phyloP scores from a whole-genome alignment of 129 eudicot species.

The Erigeron canadensis region DNA sequence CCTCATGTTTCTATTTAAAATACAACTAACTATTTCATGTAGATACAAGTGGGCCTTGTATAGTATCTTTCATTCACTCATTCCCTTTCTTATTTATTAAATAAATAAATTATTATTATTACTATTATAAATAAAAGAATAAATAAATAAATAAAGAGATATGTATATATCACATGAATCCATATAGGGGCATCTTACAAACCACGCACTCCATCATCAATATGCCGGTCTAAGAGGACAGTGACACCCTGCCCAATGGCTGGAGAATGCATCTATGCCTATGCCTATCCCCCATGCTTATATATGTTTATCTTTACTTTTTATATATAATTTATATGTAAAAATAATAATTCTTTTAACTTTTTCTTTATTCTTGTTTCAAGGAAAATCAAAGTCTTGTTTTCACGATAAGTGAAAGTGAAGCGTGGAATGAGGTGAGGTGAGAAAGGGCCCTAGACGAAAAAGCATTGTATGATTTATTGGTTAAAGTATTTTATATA shows the following conservation, averaged over 20 bases:
- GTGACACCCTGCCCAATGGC: conserved; percentile 43
- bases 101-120: neutral
- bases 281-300: conserved; percentile 12
- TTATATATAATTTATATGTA: neutral
- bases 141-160: neutral
- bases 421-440: conserved; percentile 22
- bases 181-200: conserved; percentile 44
- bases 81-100: neutral
- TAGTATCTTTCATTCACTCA: conserved; percentile 15
- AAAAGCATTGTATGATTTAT: neutral
- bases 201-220: conserved; percentile 42
- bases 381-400: conserved; percentile 14
- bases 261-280: conserved; percentile 31
- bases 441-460: neutral
- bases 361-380: conserved; percentile 6
- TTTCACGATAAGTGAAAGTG: conserved; percentile 30
- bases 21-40: neutral
- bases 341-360: neutral
- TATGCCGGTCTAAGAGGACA: conserved; percentile 42
- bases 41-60: conserved; percentile 28
- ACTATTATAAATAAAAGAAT: neutral
- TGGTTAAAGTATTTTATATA: neutral
- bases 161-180: conserved; percentile 32
- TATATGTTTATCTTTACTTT: neutral
- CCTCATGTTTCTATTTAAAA: conserved; percentile 25